phyloP scores from a whole-genome alignment of 2,329 filamentous ascomycete species.

The Colletotrichum sojae region DNA sequence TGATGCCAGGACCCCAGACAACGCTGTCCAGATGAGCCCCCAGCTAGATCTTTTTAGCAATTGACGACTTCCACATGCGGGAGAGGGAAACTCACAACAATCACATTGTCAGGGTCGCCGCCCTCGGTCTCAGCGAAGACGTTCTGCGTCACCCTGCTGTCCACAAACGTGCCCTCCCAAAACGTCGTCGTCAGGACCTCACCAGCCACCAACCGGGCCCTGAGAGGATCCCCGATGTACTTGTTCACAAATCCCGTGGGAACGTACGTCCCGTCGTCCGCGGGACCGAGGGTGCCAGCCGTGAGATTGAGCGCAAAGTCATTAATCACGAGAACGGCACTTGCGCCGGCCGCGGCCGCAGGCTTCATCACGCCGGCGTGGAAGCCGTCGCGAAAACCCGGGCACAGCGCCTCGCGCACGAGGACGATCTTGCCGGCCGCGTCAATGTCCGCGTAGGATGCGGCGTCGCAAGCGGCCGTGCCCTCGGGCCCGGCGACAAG shows the following conservation, averaged over 20 bases:
- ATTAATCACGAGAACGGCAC: conserved; percentile 51
- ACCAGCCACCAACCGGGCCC: conserved; percentile 50
- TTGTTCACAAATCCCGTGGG: conserved; percentile 50
- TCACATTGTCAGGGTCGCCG: conserved; percentile 58
- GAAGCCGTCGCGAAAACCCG: conserved; percentile 45
- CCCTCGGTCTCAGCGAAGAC: conserved; percentile 61
- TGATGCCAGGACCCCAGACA: conserved; percentile 60
- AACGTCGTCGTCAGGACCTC: conserved; percentile 53
- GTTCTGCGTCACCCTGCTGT: conserved; percentile 58
- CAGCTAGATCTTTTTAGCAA: conserved; percentile 41
- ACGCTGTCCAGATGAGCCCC: conserved; percentile 62
- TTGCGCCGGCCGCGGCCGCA: conserved; percentile 48
- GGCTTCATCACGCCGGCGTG: conserved; percentile 50
- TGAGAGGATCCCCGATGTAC: conserved; percentile 46
- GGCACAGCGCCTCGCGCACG: conserved; percentile 49
- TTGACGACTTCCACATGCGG: fast-evolving
- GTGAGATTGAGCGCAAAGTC: conserved; percentile 48
- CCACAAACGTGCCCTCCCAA: conserved; percentile 52
- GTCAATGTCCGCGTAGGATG: conserved; percentile 46
- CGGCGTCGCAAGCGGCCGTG: conserved; percentile 44
- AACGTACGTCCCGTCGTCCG: conserved; percentile 47
- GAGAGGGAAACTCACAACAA: conserved; percentile 45
- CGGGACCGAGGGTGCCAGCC: conserved; percentile 46
- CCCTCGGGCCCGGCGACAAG: conserved; percentile 48
- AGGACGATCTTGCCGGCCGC: conserved; percentile 50